Evolutionary conservation across 345 rosid genomes (phyloP), one percentile per base, ranked within the genome.

Genomic region (Atalantia buxifolia): DNA sequence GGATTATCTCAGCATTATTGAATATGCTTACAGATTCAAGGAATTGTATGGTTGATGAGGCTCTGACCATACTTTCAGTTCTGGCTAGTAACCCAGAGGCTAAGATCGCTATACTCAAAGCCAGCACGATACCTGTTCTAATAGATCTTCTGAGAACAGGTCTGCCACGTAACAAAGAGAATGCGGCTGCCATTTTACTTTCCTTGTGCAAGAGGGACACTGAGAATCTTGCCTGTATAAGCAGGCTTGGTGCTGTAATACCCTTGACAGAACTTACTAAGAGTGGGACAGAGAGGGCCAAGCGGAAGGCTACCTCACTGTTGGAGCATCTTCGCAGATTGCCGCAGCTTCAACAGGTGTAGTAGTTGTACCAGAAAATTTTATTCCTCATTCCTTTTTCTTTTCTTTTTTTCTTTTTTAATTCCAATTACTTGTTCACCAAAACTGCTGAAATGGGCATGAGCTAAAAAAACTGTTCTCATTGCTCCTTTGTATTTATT

Each of bases 201-300:
- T 89, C 91, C 35, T 74, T 96, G 84, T 91, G 98, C 88, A 96
- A 90, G 91, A 90, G 97, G 79, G 97, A 96, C 69, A 28, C 82
- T 18, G 97, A 90, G 74, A 94, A 85, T 76, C 92, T 96, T 8
- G 87, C 75, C 1, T 77, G 83, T 42, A 69, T 94, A 66, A 90
- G 94, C 75, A 89, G 90, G 88, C 97, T 94, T 2, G 97, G 98
- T n/a, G 95, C 94, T 2, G 84, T 89, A 35, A 78, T 92, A 75
- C 97, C 98, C 4, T 84, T 97, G 82, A 92, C 87, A 31, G 98
- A 94, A 86, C 91, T 97, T 16, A 78, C 98, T 14, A 89, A 82
- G 77, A 85, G 79, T 40, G 99, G 99, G n/a, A 91, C 98, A 2
- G 97, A 93, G 86, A 90, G 98, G 86, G 97, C 97, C 30, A 90